phyloP scores from a whole-genome alignment of 2,329 filamentous ascomycete species.

The Cercospora zeina region DNA sequence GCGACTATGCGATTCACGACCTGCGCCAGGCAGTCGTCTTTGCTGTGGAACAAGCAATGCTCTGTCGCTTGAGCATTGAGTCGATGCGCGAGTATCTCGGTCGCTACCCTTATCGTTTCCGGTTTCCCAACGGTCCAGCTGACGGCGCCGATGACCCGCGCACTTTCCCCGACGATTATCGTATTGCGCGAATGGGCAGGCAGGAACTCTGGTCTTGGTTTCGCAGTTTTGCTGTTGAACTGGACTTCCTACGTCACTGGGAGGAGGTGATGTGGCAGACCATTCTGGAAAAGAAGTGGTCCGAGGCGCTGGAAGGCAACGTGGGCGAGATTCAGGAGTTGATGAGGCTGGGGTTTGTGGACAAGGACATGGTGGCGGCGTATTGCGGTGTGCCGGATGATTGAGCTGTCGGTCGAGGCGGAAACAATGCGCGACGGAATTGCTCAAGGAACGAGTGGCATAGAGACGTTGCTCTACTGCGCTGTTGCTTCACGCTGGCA shows the following conservation, averaged over 20 bases:
- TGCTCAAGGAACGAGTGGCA: too few species aligned
- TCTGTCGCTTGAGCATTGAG: not conserved
- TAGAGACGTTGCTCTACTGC: not conserved
- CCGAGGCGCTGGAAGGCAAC: slow-evolving; percentile 4
- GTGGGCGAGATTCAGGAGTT: slow-evolving; percentile 13
- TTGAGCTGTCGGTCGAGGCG: not conserved
- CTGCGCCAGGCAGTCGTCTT: slow-evolving; percentile 1
- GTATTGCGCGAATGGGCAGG: not conserved
- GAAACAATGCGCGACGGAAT: not conserved
- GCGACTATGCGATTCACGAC: not conserved
- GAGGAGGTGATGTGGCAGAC: not conserved
- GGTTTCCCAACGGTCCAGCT: not conserved
- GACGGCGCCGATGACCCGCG: not conserved
- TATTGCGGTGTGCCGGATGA: slow-evolving; percentile 6
- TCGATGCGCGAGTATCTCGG: not conserved
- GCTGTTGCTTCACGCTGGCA: too few species aligned
- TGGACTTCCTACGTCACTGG: slow-evolving; percentile 5
- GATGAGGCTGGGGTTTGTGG: slow-evolving; percentile 13
- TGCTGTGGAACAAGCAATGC: not conserved
- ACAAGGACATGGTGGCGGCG: slow-evolving; percentile 11
- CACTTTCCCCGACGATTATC: not conserved
- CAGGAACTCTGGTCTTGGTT: not conserved
- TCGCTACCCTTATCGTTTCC: not conserved
- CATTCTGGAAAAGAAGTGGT: slow-evolving; percentile 18
- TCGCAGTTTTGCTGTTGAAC: not conserved